Conservation (phyloP, 2,329 filamentous ascomycete species). For the Microsporum ferrugineum region DNA sequence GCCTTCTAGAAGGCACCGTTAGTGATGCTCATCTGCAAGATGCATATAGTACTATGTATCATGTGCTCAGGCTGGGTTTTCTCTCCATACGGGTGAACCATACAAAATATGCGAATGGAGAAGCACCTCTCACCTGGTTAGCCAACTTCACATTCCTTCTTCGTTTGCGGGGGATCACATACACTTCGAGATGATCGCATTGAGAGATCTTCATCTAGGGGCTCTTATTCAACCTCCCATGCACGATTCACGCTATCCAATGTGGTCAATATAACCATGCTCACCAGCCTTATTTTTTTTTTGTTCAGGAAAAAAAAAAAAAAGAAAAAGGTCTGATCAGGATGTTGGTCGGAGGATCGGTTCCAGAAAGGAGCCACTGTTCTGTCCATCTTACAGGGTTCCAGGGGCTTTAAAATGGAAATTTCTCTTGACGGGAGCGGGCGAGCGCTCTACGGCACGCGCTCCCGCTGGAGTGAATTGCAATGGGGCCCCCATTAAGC, state of each 20-base stretch:
- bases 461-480: neutral
- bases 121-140: neutral
- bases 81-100: neutral
- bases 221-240: neutral
- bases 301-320: neutral
- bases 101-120: neutral
- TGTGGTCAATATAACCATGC: neutral
- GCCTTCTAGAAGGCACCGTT: neutral
- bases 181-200: neutral
- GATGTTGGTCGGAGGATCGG: neutral
- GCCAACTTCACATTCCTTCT: neutral
- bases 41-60: neutral
- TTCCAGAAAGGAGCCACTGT: slow-evolving; percentile 1
- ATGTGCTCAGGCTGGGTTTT: neutral
- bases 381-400: neutral
- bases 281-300: slow-evolving; percentile 3
- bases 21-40: neutral
- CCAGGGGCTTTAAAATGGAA: neutral
- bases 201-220: neutral
- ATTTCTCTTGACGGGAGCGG: neutral
- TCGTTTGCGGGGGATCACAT: neutral
- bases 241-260: neutral
- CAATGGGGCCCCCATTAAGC: neutral
- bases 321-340: neutral
- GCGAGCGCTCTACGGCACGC: neutral